Evolutionary conservation across 805 yeast genomes (phyloP), one percentile per base, ranked within the genome.

Genomic region (Kodamaea restingae): DNA sequence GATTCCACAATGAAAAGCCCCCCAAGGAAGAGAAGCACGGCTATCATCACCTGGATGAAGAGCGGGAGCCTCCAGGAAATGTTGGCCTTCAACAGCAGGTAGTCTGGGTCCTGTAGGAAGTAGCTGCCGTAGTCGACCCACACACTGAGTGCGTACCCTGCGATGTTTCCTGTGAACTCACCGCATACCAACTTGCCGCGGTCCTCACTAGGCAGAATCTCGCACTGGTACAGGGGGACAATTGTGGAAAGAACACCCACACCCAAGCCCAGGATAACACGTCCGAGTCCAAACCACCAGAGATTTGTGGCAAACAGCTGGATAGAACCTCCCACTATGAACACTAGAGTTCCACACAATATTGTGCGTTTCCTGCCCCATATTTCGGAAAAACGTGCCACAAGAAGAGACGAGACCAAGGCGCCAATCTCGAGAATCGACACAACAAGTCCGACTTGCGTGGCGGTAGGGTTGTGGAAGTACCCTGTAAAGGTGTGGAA

Each of bases 361-460:
- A 91, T 87, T 2, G 96, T 83, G 33, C 79, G 67, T 28, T 93
- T 73, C 38, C 96, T 73, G 7, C 96, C 96, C 44, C 84, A 71
- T 43, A 67, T 71, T 55, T 90, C 96, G 31, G 90, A 85, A 11
- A 88, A 62, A 40, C 78, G 67, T 1, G 96, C 93, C 2, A 88
- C 87, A 36, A 77, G 56, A n/a, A 90, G 64, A 3, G 95, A 84
- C 3, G 91, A 80, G 1, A 84, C 61, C 56, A 88, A 67, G 0
- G 96, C 96, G 31, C 97, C 96, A 21, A 88, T 73, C 61, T 88
- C 96, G 39, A 88, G 67, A 40, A 88, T 83, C 11, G 95, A 88
- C 9, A 88, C 93, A 74, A 88, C 83, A 2, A 91, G 76, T 15
- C 96, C 97, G 30, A 88, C 76, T 44, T 76, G 73, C 1, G 87